A percentile compares a stretch with the other conserved stretches of the same genome.
phyloP scores from a whole-genome alignment of 306 rosid genomes.

The Astragalus glycyphyllos region DNA sequence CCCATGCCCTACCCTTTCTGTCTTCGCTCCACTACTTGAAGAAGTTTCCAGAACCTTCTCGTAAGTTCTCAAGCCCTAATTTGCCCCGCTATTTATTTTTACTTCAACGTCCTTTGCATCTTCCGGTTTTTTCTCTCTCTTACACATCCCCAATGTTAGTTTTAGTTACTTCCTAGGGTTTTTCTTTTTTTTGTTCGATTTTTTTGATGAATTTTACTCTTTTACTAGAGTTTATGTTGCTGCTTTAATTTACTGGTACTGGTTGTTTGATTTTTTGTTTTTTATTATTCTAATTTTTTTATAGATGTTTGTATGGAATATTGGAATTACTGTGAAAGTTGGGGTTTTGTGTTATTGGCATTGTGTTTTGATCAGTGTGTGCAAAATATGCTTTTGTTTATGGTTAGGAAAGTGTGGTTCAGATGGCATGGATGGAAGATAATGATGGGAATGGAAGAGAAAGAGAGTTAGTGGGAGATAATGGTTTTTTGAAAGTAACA shows the following conservation, averaged over 20 bases:
- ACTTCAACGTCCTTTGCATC: background rate
- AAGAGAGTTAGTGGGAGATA: constrained; percentile 58
- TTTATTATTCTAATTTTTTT: background rate
- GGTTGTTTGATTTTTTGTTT: constrained; percentile 6
- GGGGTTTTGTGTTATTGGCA: background rate
- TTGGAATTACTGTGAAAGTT: background rate
- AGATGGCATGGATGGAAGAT: constrained; percentile 75
- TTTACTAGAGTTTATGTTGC: background rate
- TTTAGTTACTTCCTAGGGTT: constrained; percentile 37
- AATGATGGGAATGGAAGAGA: constrained; percentile 61
- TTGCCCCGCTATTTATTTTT: background rate
- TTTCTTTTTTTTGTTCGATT: background rate
- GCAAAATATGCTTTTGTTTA: background rate
- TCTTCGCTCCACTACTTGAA: constrained; percentile 25
- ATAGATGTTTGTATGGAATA: background rate
- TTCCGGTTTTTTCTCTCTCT: background rate
- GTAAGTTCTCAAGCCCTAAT: constrained; percentile 53
- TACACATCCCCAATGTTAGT: constrained; percentile 12
- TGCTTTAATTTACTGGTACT: background rate
- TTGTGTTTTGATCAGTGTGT: background rate
- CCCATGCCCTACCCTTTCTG: constrained; percentile 8
- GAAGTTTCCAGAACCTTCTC: constrained; percentile 20
- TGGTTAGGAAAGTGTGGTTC: constrained; percentile 25
- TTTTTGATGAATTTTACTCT: background rate
- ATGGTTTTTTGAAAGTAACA: constrained; percentile 72